Base-by-base conservation (phyloP, 352 stramenopile species). In the Globisporangium orthogonon region DNA sequence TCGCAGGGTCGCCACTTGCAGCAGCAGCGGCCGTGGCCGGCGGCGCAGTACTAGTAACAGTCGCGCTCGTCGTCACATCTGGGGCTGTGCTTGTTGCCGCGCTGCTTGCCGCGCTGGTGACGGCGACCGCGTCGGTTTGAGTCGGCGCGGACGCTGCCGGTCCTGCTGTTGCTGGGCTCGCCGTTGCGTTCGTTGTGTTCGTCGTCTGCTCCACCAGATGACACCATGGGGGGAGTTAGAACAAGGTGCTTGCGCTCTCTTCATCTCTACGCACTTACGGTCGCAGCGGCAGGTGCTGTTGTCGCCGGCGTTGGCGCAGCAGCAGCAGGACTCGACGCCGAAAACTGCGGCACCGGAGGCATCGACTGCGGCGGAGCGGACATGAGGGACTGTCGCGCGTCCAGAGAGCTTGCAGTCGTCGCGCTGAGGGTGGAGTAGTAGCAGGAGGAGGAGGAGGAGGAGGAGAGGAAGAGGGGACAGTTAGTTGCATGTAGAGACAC, bases 281-380 rank as follows among this genome's bases (percentile, higher is more conserved):
- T 7, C 15, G n/a, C 41, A 29, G n/a, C 41, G 3, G 17, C 41
- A 28, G 17, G 1, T 17, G 41, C n/a, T 17, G 17, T 50, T 31
- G 62, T 50, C 61, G 71, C 65, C 57, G 77, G 66, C 52, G 78
- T 66, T 62, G 72, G 62, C 17, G 41, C 41, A 54, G 57, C 63
- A 57, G 69, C 57, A 57, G 69, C 57, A 52, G 71, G 60, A 62
- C 70, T 75, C 46, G 71, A 60, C 64, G 75, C 75, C 37, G 37
- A 41, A 87, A 87, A 84, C 65, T 91, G 73, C 65, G 81, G 78
- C 65, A 81, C 74, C 62, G 81, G 66, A 60, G 77, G 73, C 77
- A 91, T 88, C 54, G 78, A 83, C 66, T 85, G 81, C 61, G 78
- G 68, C 53, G 73, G 77, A 65, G 70, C 63, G 52, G 77, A 83